Evolutionary conservation across 306 rosid genomes (phyloP), one percentile per base, ranked within the genome.

Genomic region (Trifolium dubium): DNA sequence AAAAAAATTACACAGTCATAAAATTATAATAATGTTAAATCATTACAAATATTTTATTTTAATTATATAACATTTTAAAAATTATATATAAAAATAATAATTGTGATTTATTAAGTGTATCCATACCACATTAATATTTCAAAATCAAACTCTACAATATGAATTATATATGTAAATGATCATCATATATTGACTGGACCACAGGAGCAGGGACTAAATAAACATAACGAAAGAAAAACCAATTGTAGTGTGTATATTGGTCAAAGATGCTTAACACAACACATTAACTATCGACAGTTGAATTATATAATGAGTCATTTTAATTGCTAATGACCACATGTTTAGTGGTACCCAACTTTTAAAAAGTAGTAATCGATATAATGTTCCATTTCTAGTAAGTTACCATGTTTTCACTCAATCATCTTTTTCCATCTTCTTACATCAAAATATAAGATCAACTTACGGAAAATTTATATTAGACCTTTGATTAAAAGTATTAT

Each of bases 261-360:
- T 77, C 73, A 77, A 77, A 69, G 81, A 81, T 81, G 84, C 81
- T 69, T 81, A 70, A 35, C 56, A 67, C 75, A 60, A 43, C n/a
- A 13, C 49, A 55, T 63, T 34, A 41, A 12, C 32, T 41, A 61
- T 49, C 4, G 2, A 58, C 10, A 35, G 54, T 29, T 79, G 53
- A 73, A 71, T 43, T 71, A 78, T 40, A 79, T 32, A 51, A 4
- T 53, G 31, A 30, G 12, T 13, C 29, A 12, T 39, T 67, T 43
- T 44, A 10, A 67, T 59, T 68, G 69, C 40, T 32, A 79, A 56
- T 61, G 35, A 51, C 30, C 51, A 56, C 64, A 40, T 39, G 50
- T 78, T 64, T 13, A 12, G 51, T 76, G 53, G 31, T 29, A 19
- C 47, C 40, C 30, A 64, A 31, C 34, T 61, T 68, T 79, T 46